These are phyloP conservation scores for Monosporozyma servazzii DNA, from an alignment of 805 yeast genomes.

Conservation along the genomic window DNA sequence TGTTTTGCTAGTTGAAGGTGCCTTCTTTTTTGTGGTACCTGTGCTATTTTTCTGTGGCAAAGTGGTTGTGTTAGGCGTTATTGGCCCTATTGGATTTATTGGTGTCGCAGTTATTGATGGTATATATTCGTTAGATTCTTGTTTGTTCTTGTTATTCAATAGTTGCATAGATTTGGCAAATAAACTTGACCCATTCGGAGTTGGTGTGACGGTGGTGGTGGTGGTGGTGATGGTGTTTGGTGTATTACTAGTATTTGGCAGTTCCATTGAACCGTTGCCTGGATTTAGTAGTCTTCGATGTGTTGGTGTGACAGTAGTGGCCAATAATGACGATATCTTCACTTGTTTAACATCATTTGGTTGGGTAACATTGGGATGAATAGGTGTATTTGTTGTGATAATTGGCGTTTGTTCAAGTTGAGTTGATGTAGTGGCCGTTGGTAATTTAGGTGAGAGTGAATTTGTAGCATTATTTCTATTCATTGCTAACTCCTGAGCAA, in stretches of 20 bases:
- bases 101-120: neutral
- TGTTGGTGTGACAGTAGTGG: slow-evolving; percentile 1
- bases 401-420: slow-evolving; percentile 8
- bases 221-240: too few relatives aligned
- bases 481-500: slow-evolving; percentile 28
- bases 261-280: neutral
- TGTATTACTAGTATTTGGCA: too few relatives aligned
- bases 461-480: slow-evolving; percentile 15
- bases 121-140: neutral
- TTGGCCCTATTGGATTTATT: neutral
- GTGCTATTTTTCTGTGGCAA: neutral
- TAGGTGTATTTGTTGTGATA: slow-evolving; percentile 7
- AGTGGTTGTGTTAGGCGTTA: neutral
- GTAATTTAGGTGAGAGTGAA: neutral
- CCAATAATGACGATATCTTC: slow-evolving; percentile 14
- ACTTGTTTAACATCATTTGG: slow-evolving; percentile 4
- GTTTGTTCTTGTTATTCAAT: neutral
- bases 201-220: neutral
- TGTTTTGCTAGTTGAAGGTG: neutral
- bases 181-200: neutral
- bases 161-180: neutral
- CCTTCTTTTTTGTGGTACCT: neutral
- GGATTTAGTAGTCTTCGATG: neutral
- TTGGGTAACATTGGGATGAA: neutral
- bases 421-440: neutral